Evolutionary conservation across 2,329 filamentous ascomycete species (phyloP), one percentile per base, ranked within the genome.

Genomic region (Diaporthe batatas): DNA sequence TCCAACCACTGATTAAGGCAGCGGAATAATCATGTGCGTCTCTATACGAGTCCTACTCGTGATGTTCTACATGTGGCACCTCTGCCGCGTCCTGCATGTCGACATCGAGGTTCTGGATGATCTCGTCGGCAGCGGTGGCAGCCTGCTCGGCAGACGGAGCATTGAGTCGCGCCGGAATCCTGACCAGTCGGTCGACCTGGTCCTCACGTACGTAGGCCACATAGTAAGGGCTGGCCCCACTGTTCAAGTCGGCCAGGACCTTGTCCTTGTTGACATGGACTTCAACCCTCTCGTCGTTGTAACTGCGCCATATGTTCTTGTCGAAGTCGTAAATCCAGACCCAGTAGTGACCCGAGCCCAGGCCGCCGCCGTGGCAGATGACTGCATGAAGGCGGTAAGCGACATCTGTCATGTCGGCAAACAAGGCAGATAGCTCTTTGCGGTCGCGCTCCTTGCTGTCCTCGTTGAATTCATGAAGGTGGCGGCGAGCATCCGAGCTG

Each of bases 241-340:
- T 88, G 74, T 90, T 91, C 64, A 93, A 86, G 74, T 89, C 87
- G 32, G 89, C 86, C 75, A 96, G 91, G 53, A 98, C 93, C 65
- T 92, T 89, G 21, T 86, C 86, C 10, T 89, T 86, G 77, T 93
- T 88, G 34, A 91, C 88, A 73, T 88, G 86, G 75, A 93, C 90
- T 3, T 90, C 91, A 32, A 99, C 95, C 21, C 88, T 88, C 70
- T 92, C 92, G 79, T 99, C 96, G 80, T 99, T 99, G 86, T 98
- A 99, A 79, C 94, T 94, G 72, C 95, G 92, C 95, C 96, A 99
- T 25, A 95, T 86, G 47, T 91, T 84, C 59, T 90, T 89, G 76
- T 92, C 89, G 81, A 97, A 97, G 83, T 98, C 96, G 79, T 91
- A 93, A 75, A 99, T 97, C 88, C 95, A 98, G 57, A 98, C 94